Evolutionary conservation across 1,284 basidiomycete genomes (phyloP).

Genomic region (Microbotryum intermedium): DNA sequence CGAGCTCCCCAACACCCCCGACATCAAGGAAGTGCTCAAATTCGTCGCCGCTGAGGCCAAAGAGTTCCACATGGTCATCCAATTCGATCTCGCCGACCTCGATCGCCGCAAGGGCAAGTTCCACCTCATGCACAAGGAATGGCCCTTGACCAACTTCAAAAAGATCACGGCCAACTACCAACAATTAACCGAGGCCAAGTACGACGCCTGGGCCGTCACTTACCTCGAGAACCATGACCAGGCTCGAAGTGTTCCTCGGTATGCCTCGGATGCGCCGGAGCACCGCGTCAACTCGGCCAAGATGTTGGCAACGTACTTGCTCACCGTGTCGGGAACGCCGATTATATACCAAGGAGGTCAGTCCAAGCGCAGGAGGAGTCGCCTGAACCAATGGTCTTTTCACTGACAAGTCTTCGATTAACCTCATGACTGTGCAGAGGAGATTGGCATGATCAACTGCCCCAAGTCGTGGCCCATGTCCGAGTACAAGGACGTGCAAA

Average conservation of each 20-base stretch:
- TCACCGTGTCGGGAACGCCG: conserved; percentile 56
- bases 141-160: conserved; percentile 54
- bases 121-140: conserved; percentile 45
- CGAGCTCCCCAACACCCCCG: conserved; percentile 53
- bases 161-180: conserved; percentile 44
- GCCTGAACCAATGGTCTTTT: too few species aligned
- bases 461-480: conserved; percentile 57
- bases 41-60: conserved; percentile 56
- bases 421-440: conserved; percentile 40
- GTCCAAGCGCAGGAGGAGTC: neutral
- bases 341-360: conserved; percentile 59
- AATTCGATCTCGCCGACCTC: conserved; percentile 45
- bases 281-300: conserved; percentile 54
- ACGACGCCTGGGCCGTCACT: conserved; percentile 1
- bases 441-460: conserved; percentile 61
- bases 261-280: conserved; percentile 52
- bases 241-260: conserved; percentile 51
- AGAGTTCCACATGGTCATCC: conserved; percentile 56
- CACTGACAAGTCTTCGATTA: neutral
- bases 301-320: conserved; percentile 55
- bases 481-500: conserved; percentile 3
- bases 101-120: conserved; percentile 15
- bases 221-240: conserved; percentile 57
- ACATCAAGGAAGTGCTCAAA: conserved; percentile 21
- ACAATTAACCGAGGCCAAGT: conserved; percentile 47